Conservation (phyloP, 2,329 filamentous ascomycete species). For the Cladosporium sp. region DNA sequence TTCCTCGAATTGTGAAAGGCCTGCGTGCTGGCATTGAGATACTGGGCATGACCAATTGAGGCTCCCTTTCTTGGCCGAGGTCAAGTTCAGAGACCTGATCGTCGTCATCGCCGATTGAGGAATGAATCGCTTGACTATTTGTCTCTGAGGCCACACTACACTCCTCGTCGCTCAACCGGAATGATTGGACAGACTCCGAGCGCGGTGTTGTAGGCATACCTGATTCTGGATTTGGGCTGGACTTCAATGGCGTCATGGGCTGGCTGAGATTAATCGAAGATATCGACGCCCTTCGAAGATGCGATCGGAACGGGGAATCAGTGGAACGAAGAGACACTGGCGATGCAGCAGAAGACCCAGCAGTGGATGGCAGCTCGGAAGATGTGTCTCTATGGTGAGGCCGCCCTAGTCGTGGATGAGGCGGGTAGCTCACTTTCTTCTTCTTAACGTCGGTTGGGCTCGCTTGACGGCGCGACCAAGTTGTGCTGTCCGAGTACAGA, state of each 20-base stretch:
- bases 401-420: constrained; percentile 33
- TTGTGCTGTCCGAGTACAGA: constrained; percentile 28
- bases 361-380: constrained; percentile 21
- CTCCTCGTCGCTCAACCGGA: constrained; percentile 56
- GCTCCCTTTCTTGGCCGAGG: constrained; percentile 39
- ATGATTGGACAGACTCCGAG: constrained; percentile 55
- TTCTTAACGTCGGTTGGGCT: constrained; percentile 21
- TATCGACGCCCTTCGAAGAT: constrained; percentile 21
- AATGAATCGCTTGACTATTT: constrained; percentile 51
- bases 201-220: constrained; percentile 57
- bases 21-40: constrained; percentile 83
- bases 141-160: constrained; percentile 50
- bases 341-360: constrained; percentile 19
- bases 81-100: constrained; percentile 22
- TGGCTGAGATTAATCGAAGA: constrained; percentile 32
- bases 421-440: constrained; percentile 31
- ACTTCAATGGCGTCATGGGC: constrained; percentile 45
- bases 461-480: constrained; percentile 5
- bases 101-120: constrained; percentile 53
- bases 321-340: constrained; percentile 22
- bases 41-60: constrained; percentile 96
- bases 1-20: constrained; percentile 85
- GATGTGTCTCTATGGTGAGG: constrained; percentile 28
- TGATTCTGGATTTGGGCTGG: constrained; percentile 46
- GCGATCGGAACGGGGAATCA: constrained; percentile 23